Conservation (phyloP, 2,329 filamentous ascomycete genomes). For the Penicillium occitanis region DNA sequence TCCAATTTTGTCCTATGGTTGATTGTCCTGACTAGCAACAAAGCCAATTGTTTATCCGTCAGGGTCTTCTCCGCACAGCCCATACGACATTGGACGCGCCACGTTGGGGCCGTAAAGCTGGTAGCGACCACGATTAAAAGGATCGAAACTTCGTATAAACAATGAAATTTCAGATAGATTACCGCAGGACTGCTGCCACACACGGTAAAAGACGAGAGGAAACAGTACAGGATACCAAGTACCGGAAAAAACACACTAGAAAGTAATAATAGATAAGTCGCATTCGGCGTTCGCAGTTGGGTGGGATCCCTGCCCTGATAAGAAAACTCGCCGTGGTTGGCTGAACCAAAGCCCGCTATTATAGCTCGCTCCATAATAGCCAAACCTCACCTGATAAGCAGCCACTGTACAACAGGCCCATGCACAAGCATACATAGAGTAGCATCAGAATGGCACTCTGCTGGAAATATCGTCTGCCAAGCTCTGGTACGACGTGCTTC, state of each 20-base stretch:
- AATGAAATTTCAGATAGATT: not conserved
- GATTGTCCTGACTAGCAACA: not conserved
- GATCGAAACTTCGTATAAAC: not conserved
- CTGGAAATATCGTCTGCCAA: not conserved
- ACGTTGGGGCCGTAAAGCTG: not conserved
- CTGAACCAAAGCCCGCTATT: not conserved
- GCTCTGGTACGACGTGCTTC: not conserved
- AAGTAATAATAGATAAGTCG: not conserved
- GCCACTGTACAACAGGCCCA: not conserved
- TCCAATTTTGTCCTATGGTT: not conserved
- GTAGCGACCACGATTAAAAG: not conserved
- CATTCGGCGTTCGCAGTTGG: not conserved
- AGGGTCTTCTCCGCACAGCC: constrained; percentile 8
- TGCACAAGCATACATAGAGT: constrained; percentile 2
- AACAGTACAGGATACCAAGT: not conserved
- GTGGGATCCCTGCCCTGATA: not conserved
- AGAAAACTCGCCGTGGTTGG: not conserved
- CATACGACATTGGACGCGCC: not conserved
- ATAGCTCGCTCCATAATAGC: not conserved
- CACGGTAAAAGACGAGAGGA: not conserved
- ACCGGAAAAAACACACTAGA: not conserved
- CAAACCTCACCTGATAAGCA: constrained; percentile 2
- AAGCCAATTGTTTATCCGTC: not conserved
- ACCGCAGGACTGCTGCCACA: not conserved
- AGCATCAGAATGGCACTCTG: not conserved